A percentile compares a stretch with the other conserved stretches of the same genome.
Conservation (phyloP, 805 yeast species). For the Kuraishia ogatae region DNA sequence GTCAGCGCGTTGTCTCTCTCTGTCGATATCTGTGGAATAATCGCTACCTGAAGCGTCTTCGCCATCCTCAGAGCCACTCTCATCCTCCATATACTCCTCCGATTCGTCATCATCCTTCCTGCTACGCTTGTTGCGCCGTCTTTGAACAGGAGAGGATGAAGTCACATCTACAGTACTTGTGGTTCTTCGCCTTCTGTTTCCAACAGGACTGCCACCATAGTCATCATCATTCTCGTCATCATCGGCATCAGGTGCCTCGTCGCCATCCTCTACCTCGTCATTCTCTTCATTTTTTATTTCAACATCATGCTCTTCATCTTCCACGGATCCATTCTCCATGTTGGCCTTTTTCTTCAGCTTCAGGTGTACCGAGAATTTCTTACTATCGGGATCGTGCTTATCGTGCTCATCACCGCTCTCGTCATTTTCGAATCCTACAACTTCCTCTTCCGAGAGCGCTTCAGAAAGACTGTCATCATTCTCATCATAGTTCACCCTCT, state of each 20-base stretch:
- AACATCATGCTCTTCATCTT: neutral
- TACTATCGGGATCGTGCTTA: neutral
- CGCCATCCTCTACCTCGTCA: neutral
- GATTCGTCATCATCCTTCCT: slow-evolving; percentile 1
- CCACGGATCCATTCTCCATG: neutral
- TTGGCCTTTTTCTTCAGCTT: neutral
- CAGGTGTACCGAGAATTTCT: neutral
- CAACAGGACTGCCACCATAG: neutral
- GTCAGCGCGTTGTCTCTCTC: slow-evolving; percentile 1
- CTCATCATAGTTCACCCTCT: slow-evolving; percentile 4
- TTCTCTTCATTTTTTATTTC: slow-evolving; percentile 1
- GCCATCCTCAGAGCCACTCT: neutral
- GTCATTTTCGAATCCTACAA: neutral
- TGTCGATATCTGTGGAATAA: neutral
- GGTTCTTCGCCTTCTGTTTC: neutral
- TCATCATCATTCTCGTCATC: slow-evolving; percentile 1
- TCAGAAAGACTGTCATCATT: neutral
- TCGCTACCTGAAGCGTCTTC: neutral
- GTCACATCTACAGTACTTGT: neutral
- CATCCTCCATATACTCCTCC: neutral
- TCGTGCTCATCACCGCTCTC: neutral
- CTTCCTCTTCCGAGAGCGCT: neutral
- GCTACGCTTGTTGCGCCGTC: neutral
- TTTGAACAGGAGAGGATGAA: neutral
- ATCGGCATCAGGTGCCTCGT: slow-evolving; percentile 1